A percentile compares a stretch with the other conserved stretches of the same genome.
Evolutionary conservation across 768 basidiomycete species (phyloP).

Genomic region (Amylocystis lapponica): DNA sequence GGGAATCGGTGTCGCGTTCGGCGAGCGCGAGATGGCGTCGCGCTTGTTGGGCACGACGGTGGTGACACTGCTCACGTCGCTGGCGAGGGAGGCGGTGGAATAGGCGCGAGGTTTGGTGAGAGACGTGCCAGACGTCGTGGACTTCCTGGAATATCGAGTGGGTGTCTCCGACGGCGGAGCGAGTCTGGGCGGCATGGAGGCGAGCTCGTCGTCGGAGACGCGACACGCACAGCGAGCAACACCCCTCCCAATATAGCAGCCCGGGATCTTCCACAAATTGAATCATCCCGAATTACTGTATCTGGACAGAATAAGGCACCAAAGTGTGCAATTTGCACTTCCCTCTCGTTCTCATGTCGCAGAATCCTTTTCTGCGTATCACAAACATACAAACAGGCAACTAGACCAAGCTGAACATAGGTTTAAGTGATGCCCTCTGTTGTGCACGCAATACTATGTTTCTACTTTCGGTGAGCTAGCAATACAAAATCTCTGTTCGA

Average conservation of each 20-base stretch:
- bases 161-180: constrained; percentile 47
- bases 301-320: background rate
- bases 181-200: constrained; percentile 16
- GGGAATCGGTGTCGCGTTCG: constrained; percentile 49
- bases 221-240: background rate
- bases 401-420: no score
- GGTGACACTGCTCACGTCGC: constrained; percentile 41
- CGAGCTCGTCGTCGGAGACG: constrained; percentile 15
- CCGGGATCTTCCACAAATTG: background rate
- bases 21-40: constrained; percentile 30
- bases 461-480: no score
- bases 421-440: no score
- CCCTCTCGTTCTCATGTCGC: no score
- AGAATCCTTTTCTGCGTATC: no score
- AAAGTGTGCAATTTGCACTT: no score
- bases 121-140: constrained; percentile 33
- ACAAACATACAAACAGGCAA: no score
- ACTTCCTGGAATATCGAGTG: constrained; percentile 44
- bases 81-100: constrained; percentile 44
- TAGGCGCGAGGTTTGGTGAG: constrained; percentile 46
- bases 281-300: background rate
- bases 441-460: no score
- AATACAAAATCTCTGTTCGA: no score
- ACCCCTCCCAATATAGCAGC: background rate
- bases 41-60: constrained; percentile 34